These are phyloP conservation scores for Solanum paucissectum DNA, from an alignment of 257 asterid genomes.

Conservation along the genomic window DNA sequence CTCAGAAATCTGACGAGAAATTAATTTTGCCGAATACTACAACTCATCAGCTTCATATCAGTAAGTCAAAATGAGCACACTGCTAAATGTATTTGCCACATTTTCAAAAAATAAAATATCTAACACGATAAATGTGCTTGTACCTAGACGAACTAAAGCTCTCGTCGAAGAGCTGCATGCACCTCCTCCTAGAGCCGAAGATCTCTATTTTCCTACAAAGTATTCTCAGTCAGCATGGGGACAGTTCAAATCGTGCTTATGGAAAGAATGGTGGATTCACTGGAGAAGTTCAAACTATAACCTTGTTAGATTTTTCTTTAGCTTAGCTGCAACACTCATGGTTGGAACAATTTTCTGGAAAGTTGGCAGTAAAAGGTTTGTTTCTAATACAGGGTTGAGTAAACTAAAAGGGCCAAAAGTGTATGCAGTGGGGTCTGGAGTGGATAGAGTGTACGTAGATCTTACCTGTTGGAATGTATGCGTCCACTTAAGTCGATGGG, in stretches of 20 bases:
- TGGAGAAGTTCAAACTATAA: conserved; percentile 20
- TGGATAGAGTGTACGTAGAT: no score
- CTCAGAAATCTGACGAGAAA: not conserved
- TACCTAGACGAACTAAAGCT: conserved; percentile 30
- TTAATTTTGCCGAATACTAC: conserved; percentile 66
- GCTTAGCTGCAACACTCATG: conserved; percentile 56
- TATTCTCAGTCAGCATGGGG: conserved; percentile 50
- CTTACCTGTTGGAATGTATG: no score
- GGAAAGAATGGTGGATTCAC: conserved; percentile 91
- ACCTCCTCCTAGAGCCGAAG: no score
- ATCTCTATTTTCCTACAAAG: conserved; percentile 8
- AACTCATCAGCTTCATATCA: conserved; percentile 38
- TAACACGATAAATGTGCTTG: not conserved
- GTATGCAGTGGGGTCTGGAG: no score
- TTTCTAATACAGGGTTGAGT: no score
- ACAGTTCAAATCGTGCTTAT: conserved; percentile 61
- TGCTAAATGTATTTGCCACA: not conserved
- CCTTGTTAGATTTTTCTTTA: conserved; percentile 16
- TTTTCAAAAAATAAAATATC: not conserved
- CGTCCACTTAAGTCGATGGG: no score
- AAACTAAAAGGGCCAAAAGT: no score
- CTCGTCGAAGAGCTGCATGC: no score
- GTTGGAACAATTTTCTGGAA: conserved; percentile 74
- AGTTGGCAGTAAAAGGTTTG: conserved; percentile 52
- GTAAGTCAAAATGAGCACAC: conserved; percentile 24